Percentiles rank a stretch among this genome's conserved stretches.
Conservation (phyloP, 805 yeast species). For the Wickerhamiella bombiphila region DNA sequence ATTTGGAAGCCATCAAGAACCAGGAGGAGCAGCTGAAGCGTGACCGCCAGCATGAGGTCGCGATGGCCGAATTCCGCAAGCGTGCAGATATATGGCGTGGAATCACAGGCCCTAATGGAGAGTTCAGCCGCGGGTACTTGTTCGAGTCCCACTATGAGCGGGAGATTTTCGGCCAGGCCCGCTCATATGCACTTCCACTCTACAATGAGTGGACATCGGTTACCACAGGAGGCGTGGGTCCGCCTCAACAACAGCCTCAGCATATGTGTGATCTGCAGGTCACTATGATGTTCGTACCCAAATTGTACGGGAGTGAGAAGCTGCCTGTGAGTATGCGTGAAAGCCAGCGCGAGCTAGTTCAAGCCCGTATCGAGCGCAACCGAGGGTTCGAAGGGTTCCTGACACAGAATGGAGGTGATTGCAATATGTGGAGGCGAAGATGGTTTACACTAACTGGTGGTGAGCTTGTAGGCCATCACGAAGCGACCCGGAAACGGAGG, state of each 20-base stretch:
- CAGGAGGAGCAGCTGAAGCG: conserved; percentile 2
- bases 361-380: conserved; percentile 22
- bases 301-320: conserved; percentile 35
- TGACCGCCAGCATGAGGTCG: conserved; percentile 11
- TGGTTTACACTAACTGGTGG: conserved; percentile 59
- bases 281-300: conserved; percentile 51
- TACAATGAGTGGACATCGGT: conserved; percentile 69
- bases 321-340: conserved; percentile 45
- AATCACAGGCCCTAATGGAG: conserved; percentile 70
- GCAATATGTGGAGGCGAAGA: conserved; percentile 62
- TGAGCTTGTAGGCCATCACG: conserved; percentile 63
- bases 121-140: conserved; percentile 68
- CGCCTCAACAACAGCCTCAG: conserved; percentile 40
- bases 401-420: conserved; percentile 89
- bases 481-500: conserved; percentile 49
- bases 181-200: conserved; percentile 42
- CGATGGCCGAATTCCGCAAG: conserved; percentile 12
- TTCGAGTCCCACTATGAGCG: conserved; percentile 44
- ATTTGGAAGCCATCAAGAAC: background rate
- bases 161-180: conserved; percentile 38
- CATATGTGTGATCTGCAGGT: conserved; percentile 52
- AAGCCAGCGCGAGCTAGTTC: conserved; percentile 18
- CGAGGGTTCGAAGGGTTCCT: conserved; percentile 47
- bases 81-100: conserved; percentile 35
- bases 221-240: conserved; percentile 25